Base-by-base conservation (phyloP, 352 stramenopile species). In the Aphanomyces cochlioides region DNA sequence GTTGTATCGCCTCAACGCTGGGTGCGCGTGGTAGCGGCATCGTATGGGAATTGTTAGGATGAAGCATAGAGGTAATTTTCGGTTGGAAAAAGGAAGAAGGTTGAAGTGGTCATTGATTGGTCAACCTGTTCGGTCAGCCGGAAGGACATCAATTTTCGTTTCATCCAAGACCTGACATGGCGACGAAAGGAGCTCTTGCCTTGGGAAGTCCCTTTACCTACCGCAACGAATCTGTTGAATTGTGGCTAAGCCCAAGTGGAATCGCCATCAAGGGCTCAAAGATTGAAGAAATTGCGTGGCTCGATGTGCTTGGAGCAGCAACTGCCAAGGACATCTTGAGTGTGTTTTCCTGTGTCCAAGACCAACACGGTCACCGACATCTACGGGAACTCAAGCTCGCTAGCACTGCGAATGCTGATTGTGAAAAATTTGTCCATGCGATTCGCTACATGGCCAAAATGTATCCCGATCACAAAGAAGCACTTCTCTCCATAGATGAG, bases 291-390 rank as follows among this genome's bases (percentile, higher is more conserved):
- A 28, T 58, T 17, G 36, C 43, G 34, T 67, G 60, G 60, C 19
- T 15, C 19, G 60, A 67, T 50, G 60, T 67, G 10, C 38, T 67
- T 15, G 60, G 60, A 15, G 60, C 60, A 15, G 8, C 38, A 4
- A 17, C 60, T 19, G 56, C 19, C 19, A 17, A 3, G 28, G 21
- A 21, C 36, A 57, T 13, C 7, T 38, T 67, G 15, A 56, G 12
- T 8, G 56, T 67, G 28, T 13, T 37, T 15, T 45, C n/a, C 17
- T 58, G 60, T 43, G 13, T 45, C 10, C 21, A 19, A 13, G 3
- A 59, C 10, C 7, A 17, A 36, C 4, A 67, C 2, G 28, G 28
- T 21, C 7, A 8, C 12, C 43, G 60, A 13, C 7, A 41, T 7
- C 60, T 67, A 1, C 8, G 12, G 0, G 56, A 7, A 12, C 10